These are phyloP conservation scores for Sanghuangporus baumii DNA, from an alignment of 1,284 basidiomycete genomes.

Conservation along the genomic window DNA sequence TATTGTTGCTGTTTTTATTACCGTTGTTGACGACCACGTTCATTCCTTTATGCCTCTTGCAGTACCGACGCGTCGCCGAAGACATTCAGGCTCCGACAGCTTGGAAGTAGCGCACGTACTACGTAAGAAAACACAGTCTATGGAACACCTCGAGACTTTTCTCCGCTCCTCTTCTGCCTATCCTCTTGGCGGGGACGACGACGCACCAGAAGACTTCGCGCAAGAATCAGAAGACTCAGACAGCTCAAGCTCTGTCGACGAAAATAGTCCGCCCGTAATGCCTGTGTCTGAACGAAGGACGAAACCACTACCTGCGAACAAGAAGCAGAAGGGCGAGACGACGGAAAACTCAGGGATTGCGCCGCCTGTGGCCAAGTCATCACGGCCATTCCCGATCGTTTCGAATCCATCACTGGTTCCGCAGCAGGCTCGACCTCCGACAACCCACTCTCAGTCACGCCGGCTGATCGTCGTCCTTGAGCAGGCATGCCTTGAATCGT, in stretches of 20 bases:
- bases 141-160: slow-evolving; percentile 12
- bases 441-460: slow-evolving; percentile 44
- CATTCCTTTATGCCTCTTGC: slow-evolving; percentile 9
- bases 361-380: background rate
- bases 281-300: slow-evolving; percentile 10
- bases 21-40: background rate
- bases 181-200: slow-evolving; percentile 15
- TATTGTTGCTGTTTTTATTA: background rate
- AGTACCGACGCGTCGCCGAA: slow-evolving; percentile 15
- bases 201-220: slow-evolving; percentile 14
- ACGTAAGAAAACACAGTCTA: slow-evolving; percentile 15
- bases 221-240: slow-evolving; percentile 16
- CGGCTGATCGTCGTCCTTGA: slow-evolving; percentile 79
- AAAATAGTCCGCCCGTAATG: background rate
- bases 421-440: slow-evolving; percentile 73
- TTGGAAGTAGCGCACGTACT: slow-evolving; percentile 11
- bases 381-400: slow-evolving; percentile 32
- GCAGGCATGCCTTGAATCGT: slow-evolving; percentile 94
- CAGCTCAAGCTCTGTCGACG: slow-evolving; percentile 7
- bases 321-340: background rate
- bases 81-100: slow-evolving; percentile 15
- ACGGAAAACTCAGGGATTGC: background rate
- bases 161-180: background rate
- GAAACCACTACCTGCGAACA: slow-evolving; percentile 10
- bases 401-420: slow-evolving; percentile 79